A percentile compares a stretch with the other conserved stretches of the same genome.
phyloP scores from a whole-genome alignment of 306 rosid species.

The Trichosanthes truncata region DNA sequence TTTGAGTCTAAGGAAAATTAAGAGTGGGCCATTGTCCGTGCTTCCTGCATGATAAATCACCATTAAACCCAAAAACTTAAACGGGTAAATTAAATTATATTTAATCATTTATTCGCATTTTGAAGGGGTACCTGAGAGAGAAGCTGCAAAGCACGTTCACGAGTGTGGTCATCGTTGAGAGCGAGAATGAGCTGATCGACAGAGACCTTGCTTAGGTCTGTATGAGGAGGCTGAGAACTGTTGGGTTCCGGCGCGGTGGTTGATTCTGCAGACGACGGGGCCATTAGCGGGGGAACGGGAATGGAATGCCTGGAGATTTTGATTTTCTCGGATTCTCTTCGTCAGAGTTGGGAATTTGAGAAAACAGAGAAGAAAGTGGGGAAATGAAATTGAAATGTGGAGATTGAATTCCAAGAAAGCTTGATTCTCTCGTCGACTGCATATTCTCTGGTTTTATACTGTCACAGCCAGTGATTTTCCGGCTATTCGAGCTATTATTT shows the following conservation, averaged over 20 bases:
- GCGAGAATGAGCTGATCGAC: constrained; percentile 9
- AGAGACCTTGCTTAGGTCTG: not conserved
- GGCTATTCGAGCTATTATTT: not conserved
- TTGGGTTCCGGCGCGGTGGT: not conserved
- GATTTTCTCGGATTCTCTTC: not conserved
- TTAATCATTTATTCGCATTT: not conserved
- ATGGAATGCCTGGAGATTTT: not conserved
- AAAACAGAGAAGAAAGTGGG: not conserved
- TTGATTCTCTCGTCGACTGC: not conserved
- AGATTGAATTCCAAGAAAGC: not conserved
- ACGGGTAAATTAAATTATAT: not conserved
- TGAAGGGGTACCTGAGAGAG: constrained; percentile 16
- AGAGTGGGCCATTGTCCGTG: too few relatives aligned
- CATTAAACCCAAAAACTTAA: not conserved
- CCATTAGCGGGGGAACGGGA: not conserved
- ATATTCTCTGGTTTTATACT: not conserved
- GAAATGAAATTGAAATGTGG: not conserved
- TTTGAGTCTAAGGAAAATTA: too few relatives aligned
- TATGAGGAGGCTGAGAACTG: not conserved
- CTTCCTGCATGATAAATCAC: too few relatives aligned
- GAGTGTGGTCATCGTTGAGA: constrained; percentile 12
- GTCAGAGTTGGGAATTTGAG: not conserved
- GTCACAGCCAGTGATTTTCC: not conserved
- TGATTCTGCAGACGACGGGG: not conserved
- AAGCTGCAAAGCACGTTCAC: constrained; percentile 17